Conservation (phyloP, 352 stramenopile species). For the Globisporangium canariense region DNA sequence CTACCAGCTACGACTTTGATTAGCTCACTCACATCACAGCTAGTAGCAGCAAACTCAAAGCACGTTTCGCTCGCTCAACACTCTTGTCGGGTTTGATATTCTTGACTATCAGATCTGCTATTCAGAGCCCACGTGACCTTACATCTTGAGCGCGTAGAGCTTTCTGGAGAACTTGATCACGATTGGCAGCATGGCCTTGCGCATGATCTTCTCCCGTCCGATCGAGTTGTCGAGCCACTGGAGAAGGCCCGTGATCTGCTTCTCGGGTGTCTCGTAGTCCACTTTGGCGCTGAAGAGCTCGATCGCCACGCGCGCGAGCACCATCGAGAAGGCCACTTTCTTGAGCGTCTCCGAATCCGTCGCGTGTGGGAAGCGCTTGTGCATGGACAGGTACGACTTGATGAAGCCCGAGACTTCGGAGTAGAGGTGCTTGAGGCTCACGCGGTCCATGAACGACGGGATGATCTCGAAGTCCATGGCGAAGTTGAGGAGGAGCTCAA, state of each 20-base stretch:
- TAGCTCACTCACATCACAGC: not conserved
- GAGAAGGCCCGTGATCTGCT: slow-evolving; percentile 63
- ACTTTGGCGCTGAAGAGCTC: slow-evolving; percentile 60
- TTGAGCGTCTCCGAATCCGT: slow-evolving; percentile 65
- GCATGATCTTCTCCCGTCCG: slow-evolving; percentile 65
- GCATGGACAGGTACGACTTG: slow-evolving; percentile 55
- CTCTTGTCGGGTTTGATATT: not conserved
- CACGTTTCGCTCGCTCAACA: not conserved
- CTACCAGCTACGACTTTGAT: not conserved
- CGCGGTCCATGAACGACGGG: slow-evolving; percentile 73
- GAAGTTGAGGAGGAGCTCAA: slow-evolving; percentile 64
- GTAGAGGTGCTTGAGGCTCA: slow-evolving; percentile 72
- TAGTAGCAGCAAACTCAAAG: not conserved
- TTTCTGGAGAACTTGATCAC: slow-evolving; percentile 76
- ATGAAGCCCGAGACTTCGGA: slow-evolving; percentile 52
- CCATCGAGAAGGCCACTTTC: slow-evolving; percentile 66
- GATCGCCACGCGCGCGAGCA: slow-evolving; percentile 61
- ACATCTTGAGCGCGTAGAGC: slow-evolving; percentile 43
- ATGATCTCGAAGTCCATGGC: slow-evolving; percentile 82
- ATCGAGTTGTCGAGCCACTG: slow-evolving; percentile 78
- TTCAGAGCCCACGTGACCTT: not conserved
- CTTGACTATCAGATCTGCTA: not conserved
- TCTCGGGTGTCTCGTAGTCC: slow-evolving; percentile 70
- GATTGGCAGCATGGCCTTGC: slow-evolving; percentile 55
- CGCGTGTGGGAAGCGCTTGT: slow-evolving; percentile 52